A percentile compares a stretch with the other conserved stretches of the same genome.
phyloP scores from a whole-genome alignment of 2,329 filamentous ascomycete species.

The Pseudopithomyces maydicus region DNA sequence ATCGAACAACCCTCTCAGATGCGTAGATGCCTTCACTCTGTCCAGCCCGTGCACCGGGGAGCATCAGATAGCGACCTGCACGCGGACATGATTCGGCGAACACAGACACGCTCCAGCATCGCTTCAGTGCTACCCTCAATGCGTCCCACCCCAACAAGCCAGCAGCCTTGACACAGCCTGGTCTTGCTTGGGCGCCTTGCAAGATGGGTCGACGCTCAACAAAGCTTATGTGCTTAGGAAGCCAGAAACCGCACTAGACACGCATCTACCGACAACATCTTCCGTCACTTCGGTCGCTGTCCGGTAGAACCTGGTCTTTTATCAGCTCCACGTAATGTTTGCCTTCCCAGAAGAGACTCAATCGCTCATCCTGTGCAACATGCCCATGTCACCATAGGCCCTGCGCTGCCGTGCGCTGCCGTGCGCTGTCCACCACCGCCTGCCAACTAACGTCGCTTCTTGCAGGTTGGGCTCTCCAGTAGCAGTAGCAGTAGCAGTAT shows the following conservation, averaged over 20 bases:
- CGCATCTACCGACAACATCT: not conserved
- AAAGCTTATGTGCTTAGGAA: not conserved
- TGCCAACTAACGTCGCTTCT: not conserved
- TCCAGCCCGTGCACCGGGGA: not conserved
- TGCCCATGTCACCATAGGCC: slow-evolving; percentile 15
- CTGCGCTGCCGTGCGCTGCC: not conserved
- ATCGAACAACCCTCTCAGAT: not conserved
- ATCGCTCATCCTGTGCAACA: slow-evolving; percentile 11
- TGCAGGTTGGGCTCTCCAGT: not conserved
- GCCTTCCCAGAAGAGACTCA: slow-evolving; percentile 2
- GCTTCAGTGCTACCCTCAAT: not conserved
- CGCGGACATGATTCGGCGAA: not conserved
- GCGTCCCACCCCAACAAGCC: not conserved
- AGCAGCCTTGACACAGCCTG: slow-evolving; percentile 2
- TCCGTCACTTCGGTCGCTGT: not conserved
- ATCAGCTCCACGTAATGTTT: slow-evolving; percentile 16
- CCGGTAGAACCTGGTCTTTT: slow-evolving; percentile 5
- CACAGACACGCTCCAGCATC: not conserved
- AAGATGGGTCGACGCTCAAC: not conserved
- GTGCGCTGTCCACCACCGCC: not conserved
- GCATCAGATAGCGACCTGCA: not conserved
- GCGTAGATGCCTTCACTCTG: not conserved
- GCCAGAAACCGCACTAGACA: not conserved
- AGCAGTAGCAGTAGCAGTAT: no score
- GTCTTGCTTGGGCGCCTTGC: not conserved